A percentile compares a stretch with the other conserved stretches of the same genome.
Evolutionary conservation across 2,329 filamentous ascomycete species (phyloP).

Genomic region (Pseudocercospora eumusae): DNA sequence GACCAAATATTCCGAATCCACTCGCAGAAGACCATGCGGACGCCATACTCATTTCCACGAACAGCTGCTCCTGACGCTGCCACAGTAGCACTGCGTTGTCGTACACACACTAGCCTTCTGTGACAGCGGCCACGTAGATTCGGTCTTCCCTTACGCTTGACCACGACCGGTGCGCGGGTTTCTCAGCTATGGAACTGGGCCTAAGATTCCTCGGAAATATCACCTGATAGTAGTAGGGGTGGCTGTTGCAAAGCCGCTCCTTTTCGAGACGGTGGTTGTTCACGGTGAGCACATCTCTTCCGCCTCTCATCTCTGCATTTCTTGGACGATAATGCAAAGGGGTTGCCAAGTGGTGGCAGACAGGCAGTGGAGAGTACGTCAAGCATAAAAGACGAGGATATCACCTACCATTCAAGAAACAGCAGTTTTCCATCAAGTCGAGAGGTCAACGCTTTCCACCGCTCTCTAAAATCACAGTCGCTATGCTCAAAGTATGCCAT

Average conservation of each 20-base stretch:
- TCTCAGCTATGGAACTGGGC: background rate
- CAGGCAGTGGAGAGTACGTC: background rate
- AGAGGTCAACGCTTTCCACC: background rate
- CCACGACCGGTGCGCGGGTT: background rate
- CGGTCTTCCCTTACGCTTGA: background rate
- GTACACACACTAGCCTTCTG: background rate
- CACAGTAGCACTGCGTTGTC: background rate
- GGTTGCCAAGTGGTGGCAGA: background rate
- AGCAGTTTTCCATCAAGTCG: background rate
- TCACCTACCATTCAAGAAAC: background rate
- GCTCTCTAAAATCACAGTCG: background rate
- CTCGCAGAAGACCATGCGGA: background rate
- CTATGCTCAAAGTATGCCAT: background rate
- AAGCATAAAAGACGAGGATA: background rate
- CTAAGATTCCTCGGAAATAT: background rate
- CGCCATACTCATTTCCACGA: background rate
- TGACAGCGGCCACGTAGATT: background rate
- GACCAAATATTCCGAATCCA: background rate
- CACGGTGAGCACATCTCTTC: background rate
- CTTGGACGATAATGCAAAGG: background rate
- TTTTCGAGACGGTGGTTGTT: background rate
- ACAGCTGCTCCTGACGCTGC: background rate
- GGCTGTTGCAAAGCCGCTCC: background rate
- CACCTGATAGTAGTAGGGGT: background rate
- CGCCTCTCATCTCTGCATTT: background rate